Evolutionary conservation across 1,284 basidiomycete species (phyloP).

Genomic region (Pyrrhoderma lamaoense): DNA sequence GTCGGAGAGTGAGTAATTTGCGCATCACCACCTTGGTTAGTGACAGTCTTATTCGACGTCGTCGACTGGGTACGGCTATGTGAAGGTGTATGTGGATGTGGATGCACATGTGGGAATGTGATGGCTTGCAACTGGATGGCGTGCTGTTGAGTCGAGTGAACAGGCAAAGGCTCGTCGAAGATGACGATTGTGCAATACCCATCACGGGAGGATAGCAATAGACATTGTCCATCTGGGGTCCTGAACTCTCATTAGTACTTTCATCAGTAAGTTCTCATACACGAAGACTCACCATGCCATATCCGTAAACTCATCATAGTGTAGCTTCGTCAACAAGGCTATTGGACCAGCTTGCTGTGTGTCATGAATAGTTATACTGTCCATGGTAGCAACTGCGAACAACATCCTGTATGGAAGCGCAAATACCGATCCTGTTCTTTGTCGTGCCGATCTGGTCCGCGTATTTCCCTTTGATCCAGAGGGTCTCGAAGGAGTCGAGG

Average conservation of each 20-base stretch:
- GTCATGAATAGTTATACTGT: slow-evolving; percentile 92
- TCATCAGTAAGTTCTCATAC: slow-evolving; percentile 10
- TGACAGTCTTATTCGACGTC: slow-evolving; percentile 13
- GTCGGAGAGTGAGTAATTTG: slow-evolving; percentile 37
- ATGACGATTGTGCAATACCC: slow-evolving; percentile 95
- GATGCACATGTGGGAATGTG: slow-evolving; percentile 66
- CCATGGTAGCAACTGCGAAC: slow-evolving; percentile 95
- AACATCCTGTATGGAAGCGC: slow-evolving; percentile 90
- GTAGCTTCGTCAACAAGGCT: slow-evolving; percentile 89
- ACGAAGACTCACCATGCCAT: slow-evolving; percentile 73
- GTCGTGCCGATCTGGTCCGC: slow-evolving; percentile 18
- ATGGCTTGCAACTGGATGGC: slow-evolving; percentile 82
- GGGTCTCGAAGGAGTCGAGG: slow-evolving; percentile 23
- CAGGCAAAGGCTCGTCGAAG: slow-evolving; percentile 84
- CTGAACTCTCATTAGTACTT: slow-evolving; percentile 33
- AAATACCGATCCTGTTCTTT: slow-evolving; percentile 59
- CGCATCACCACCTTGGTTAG: slow-evolving; percentile 31
- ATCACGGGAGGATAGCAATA: slow-evolving; percentile 89
- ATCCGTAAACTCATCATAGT: slow-evolving; percentile 98
- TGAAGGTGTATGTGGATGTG: slow-evolving; percentile 14
- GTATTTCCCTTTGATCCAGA: slow-evolving; percentile 12
- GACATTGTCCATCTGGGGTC: slow-evolving; percentile 92
- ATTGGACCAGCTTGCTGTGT: slow-evolving; percentile 94
- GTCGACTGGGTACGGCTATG: no score
- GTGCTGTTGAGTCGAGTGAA: slow-evolving; percentile 83